A percentile compares a stretch with the other conserved stretches of the same genome.
phyloP scores from a whole-genome alignment of 176 grass and related monocot genomes.

The Cymbopogon citratus region DNA sequence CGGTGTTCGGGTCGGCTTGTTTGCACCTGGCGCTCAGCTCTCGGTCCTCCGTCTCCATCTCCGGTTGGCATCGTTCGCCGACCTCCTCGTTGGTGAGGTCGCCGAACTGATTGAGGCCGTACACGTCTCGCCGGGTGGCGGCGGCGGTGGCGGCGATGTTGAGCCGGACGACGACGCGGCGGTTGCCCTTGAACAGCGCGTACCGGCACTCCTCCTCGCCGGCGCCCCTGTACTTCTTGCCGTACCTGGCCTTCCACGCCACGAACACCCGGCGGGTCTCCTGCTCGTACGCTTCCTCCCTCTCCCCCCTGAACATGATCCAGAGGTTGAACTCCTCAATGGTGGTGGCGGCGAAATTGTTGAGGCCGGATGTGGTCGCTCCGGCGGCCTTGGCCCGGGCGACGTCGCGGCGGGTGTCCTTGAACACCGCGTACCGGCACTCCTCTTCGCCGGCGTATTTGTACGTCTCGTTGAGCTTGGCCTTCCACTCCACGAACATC shows the following conservation, averaged over 20 bases:
- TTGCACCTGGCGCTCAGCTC: neutral
- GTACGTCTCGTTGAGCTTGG: neutral
- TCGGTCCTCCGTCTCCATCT: neutral
- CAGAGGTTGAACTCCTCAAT: neutral
- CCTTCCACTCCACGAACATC: neutral
- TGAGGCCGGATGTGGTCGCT: neutral
- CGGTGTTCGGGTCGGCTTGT: neutral
- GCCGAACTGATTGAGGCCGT: constrained; percentile 7
- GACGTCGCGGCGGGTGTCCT: neutral
- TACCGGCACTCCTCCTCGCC: neutral
- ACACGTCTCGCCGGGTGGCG: neutral
- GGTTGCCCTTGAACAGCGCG: neutral
- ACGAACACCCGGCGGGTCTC: neutral
- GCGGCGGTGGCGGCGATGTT: neutral
- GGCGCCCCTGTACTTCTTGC: neutral
- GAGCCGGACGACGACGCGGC: neutral
- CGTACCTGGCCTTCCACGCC: neutral
- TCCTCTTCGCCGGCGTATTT: constrained; percentile 4
- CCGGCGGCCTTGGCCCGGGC: neutral
- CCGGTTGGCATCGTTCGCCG: neutral
- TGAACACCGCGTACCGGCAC: constrained; percentile 32
- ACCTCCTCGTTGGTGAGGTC: constrained; percentile 24
- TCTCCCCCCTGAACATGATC: neutral
- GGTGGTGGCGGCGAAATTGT: neutral
- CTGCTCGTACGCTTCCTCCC: neutral